phyloP scores from a whole-genome alignment of 1,139 yeast genomes.

The Candida freyschussii region DNA sequence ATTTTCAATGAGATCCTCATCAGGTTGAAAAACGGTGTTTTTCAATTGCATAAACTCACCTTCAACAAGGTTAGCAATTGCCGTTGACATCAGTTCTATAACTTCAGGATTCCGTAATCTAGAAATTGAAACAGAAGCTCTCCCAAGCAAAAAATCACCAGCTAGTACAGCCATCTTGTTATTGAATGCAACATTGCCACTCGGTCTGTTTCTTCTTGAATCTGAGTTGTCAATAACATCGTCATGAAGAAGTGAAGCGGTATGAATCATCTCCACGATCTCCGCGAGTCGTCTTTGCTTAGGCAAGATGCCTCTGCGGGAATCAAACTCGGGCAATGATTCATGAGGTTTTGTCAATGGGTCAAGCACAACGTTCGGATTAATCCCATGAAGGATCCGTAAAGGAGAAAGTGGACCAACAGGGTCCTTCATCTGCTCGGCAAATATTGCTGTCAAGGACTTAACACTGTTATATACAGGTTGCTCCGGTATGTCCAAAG shows the following conservation, averaged over 20 bases:
- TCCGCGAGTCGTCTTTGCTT: constrained; percentile 94
- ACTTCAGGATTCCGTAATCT: constrained; percentile 95
- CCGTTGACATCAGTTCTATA: constrained; percentile 87
- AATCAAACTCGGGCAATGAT: constrained; percentile 58
- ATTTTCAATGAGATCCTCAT: constrained; percentile 43
- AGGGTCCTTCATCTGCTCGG: constrained; percentile 24
- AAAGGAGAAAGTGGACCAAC: constrained; percentile 63
- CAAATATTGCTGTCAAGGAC: constrained; percentile 18
- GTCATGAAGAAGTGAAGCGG: constrained; percentile 94
- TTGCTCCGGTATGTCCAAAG: constrained; percentile 60
- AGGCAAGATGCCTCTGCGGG: constrained; percentile 69
- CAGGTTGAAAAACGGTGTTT: constrained; percentile 68
- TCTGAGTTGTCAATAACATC: constrained; percentile 95
- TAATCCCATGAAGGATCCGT: constrained; percentile 79
- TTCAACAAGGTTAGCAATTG: constrained; percentile 94
- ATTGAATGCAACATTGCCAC: constrained; percentile 90
- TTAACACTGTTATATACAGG: constrained; percentile 46
- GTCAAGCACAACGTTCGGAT: constrained; percentile 72
- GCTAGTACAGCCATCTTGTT: constrained; percentile 97
- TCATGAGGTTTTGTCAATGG: constrained; percentile 83
- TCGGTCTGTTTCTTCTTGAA: constrained; percentile 83
- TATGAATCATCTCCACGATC: constrained; percentile 97
- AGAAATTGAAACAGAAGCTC: constrained; percentile 95
- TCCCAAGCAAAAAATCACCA: constrained; percentile 89
- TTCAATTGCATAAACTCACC: constrained; percentile 98